A percentile compares a stretch with the other conserved stretches of the same genome.
phyloP scores from a whole-genome alignment of 169 alveolate genomes.

The Cryptosporidium sp. region DNA sequence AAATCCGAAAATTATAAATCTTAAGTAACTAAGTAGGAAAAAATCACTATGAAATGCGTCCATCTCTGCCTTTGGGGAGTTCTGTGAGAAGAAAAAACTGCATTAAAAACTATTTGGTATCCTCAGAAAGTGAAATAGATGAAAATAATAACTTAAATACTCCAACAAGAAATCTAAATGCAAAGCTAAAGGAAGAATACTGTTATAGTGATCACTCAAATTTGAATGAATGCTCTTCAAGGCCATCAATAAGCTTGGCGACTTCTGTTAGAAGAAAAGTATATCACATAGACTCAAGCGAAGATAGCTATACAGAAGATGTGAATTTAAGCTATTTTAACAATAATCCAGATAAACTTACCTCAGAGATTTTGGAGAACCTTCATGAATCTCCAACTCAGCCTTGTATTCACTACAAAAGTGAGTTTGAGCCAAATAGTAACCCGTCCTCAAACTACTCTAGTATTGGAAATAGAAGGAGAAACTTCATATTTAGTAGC shows the following conservation, averaged over 20 bases:
- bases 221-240: not conserved
- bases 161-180: not conserved
- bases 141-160: constrained; percentile 13
- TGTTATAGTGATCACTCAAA: constrained; percentile 10
- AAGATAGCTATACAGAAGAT: constrained; percentile 19
- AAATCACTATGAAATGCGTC: constrained; percentile 28
- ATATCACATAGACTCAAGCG: constrained; percentile 27
- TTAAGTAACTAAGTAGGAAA: not conserved
- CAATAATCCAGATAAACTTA: not conserved
- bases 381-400: not conserved
- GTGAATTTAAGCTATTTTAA: not conserved
- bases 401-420: constrained; percentile 39
- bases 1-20: not conserved
- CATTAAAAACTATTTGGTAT: constrained; percentile 6
- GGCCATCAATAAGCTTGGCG: constrained; percentile 41
- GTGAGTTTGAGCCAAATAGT: constrained; percentile 20
- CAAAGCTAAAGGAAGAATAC: not conserved
- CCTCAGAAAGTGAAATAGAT: constrained; percentile 38
- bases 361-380: not conserved
- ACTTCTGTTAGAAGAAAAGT: constrained; percentile 38
- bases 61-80: constrained; percentile 35
- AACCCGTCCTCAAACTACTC: not conserved
- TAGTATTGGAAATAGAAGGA: constrained; percentile 20
- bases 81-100: constrained; percentile 34
- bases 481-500: constrained; percentile 11